phyloP scores from a whole-genome alignment of 371 early-diverging fungal genomes.

The Scutellospora calospora region DNA sequence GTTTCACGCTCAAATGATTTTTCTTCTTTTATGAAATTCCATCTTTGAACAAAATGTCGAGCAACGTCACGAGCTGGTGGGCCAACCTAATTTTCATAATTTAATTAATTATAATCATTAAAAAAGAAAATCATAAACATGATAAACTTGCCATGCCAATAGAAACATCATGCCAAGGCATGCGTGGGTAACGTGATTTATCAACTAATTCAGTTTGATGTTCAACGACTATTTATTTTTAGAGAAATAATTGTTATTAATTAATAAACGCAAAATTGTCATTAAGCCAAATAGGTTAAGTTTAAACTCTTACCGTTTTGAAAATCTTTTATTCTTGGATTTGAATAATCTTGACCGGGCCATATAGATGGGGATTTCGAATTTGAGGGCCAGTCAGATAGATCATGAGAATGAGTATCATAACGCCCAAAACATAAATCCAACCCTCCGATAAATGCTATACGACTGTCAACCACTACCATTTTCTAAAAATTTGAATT shows the following conservation, averaged over 20 bases:
- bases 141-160: slow-evolving; percentile 64
- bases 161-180: slow-evolving; percentile 98
- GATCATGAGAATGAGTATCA: slow-evolving; percentile 82
- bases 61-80: slow-evolving; percentile 85
- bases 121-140: not conserved
- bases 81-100: slow-evolving; percentile 58
- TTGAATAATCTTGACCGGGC: slow-evolving; percentile 92
- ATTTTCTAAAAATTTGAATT: slow-evolving; percentile 70
- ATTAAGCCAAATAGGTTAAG: not conserved
- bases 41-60: slow-evolving; percentile 91
- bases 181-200: slow-evolving; percentile 64
- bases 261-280: not conserved
- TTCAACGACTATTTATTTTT: slow-evolving; percentile 55
- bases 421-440: slow-evolving; percentile 93
- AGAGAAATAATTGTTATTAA: not conserved
- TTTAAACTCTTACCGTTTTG: slow-evolving; percentile 59
- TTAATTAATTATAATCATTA: not conserved
- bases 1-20: slow-evolving; percentile 70
- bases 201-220: slow-evolving; percentile 63
- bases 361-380: slow-evolving; percentile 61
- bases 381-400: slow-evolving; percentile 73
- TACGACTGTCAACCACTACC: slow-evolving; percentile 81
- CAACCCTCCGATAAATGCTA: slow-evolving; percentile 92
- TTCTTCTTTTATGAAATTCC: slow-evolving; percentile 85
- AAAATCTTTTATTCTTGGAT: slow-evolving; percentile 93